phyloP scores from a whole-genome alignment of 345 rosid species.

The Gossypium mustelinum region DNA sequence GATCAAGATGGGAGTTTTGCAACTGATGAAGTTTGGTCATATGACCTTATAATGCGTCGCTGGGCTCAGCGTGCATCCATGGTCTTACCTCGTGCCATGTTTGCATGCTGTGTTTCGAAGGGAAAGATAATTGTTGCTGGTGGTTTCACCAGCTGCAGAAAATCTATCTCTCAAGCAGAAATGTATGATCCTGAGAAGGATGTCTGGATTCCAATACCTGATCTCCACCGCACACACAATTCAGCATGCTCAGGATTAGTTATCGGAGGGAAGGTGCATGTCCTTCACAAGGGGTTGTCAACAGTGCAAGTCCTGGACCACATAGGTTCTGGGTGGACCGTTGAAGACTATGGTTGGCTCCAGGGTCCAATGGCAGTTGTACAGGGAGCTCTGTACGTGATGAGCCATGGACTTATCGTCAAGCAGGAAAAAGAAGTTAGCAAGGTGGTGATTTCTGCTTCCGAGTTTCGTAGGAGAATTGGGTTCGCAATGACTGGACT shows the following conservation, averaged over 20 bases:
- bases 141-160: conserved; percentile 84
- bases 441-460: conserved; percentile 64
- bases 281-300: conserved; percentile 83
- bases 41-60: conserved; percentile 62
- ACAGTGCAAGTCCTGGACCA: conserved; percentile 80
- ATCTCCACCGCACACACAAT: conserved; percentile 83
- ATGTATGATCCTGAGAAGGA: conserved; percentile 82
- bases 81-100: conserved; percentile 97
- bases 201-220: conserved; percentile 72
- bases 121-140: conserved; percentile 92
- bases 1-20: conserved; percentile 96
- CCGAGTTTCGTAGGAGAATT: conserved; percentile 80
- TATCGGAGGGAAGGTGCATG: conserved; percentile 64
- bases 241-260: conserved; percentile 87
- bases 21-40: conserved; percentile 89
- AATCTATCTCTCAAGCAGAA: conserved; percentile 88
- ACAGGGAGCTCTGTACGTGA: conserved; percentile 54
- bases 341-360: conserved; percentile 70
- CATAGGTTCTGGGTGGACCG: conserved; percentile 56
- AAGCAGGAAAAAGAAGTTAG: conserved; percentile 53
- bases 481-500: conserved; percentile 76
- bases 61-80: conserved; percentile 70
- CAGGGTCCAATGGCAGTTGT: conserved; percentile 93
- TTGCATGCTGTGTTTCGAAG: conserved; percentile 78
- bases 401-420: conserved; percentile 63